Evolutionary conservation across 768 basidiomycete species (phyloP), one percentile per base, ranked within the genome.

Genomic region (Serendipita sp.): DNA sequence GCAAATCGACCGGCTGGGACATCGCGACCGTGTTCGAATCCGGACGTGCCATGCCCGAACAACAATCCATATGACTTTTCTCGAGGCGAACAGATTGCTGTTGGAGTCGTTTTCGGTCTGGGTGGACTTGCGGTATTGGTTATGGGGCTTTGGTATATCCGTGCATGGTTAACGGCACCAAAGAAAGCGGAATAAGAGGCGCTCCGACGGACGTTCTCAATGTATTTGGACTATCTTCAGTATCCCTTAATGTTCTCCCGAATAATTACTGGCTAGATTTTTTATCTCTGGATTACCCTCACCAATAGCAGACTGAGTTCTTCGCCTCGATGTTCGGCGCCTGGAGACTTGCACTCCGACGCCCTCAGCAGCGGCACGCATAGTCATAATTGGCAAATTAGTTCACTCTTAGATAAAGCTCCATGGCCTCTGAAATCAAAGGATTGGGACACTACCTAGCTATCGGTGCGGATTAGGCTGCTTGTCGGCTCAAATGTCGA

Each of bases 21-120:
- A 75, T 64, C 93, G 91, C 1, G 94, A 92, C 70, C 92, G 94
- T 66, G 77, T 78, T 41, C 90, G 79, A 16, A 81, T 88, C 68
- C 70, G 72, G 22, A 72, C 75, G 11, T 81, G 79, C 3, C 86
- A 84, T 65, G 67, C 71, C 70, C 72, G 0, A 77, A 75, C 63
- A 62, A 51, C 0, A 26, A 58, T 3, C 72, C 74, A 3, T 76
- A 77, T 3, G 74, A 75, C 24, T 76, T 93, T n/a, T 80, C 81
- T 66, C 79, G 70, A 63, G 78, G 75, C 30, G 84, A 74, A 3
- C 81, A 81, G 68, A 83, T 91, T 61, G 89, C 82, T 0, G 80
- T 94, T 72, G 89, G 79, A 0, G 77, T 84, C 33, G 72, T 83
- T 20, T 74, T 91, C 45, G 77, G 80, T 20, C 74, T 85, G 22